Conservation (phyloP, 352 stramenopile genomes). For the Globisporangium acanthophoron region DNA sequence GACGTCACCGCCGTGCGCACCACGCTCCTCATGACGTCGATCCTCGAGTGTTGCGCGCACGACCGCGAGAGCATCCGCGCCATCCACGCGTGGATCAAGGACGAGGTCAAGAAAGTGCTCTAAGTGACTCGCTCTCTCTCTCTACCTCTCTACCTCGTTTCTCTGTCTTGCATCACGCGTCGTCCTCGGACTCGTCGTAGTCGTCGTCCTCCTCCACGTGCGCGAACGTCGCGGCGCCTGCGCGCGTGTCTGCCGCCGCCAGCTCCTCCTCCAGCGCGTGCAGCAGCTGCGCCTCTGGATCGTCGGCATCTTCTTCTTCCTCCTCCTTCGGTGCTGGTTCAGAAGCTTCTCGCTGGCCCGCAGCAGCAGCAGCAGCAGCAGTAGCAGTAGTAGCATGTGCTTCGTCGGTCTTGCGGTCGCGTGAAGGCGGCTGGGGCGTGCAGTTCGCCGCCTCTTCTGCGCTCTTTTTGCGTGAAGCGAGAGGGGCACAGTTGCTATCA, state of each 20-base stretch:
- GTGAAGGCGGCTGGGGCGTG: background rate
- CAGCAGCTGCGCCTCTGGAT: slow-evolving; percentile 8
- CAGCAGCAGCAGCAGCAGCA: background rate
- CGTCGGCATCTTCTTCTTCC: background rate
- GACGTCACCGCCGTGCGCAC: slow-evolving; percentile 18
- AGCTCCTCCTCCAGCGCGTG: slow-evolving; percentile 15
- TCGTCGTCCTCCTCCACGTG: slow-evolving; percentile 27
- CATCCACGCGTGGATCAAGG: slow-evolving; percentile 33
- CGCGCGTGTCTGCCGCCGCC: background rate
- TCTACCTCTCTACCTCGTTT: background rate
- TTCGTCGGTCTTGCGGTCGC: background rate
- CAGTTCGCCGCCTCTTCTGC: background rate
- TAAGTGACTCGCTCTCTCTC: slow-evolving; percentile 3
- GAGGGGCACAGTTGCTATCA: too few species aligned
- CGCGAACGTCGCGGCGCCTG: background rate
- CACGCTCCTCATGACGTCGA: slow-evolving; percentile 31
- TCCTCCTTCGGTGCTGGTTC: background rate
- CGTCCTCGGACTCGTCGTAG: slow-evolving; percentile 17
- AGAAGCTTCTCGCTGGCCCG: background rate
- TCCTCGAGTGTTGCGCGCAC: slow-evolving; percentile 41
- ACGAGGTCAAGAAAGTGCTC: slow-evolving; percentile 35
- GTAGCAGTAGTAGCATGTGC: background rate
- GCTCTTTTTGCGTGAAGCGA: background rate
- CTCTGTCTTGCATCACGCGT: background rate
- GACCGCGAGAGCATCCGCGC: slow-evolving; percentile 35